Evolutionary conservation across 2,329 filamentous ascomycete species (phyloP).

Genomic region (Cladophialophora bantiana): DNA sequence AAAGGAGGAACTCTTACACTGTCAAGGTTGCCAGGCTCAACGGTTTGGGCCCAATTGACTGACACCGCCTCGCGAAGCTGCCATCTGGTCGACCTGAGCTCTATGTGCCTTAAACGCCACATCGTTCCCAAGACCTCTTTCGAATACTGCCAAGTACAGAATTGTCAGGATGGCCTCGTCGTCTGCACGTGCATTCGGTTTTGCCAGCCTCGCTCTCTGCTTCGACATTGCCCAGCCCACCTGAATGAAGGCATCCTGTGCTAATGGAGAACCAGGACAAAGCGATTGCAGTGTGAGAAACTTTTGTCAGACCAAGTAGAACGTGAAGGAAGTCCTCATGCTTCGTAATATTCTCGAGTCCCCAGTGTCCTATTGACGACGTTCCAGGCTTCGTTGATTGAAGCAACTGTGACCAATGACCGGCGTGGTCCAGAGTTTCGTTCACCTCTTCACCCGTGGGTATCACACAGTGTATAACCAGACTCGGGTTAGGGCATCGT

Average conservation of each 20-base stretch:
- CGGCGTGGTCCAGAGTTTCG: background rate
- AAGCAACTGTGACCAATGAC: constrained; percentile 1
- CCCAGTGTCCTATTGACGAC: constrained; percentile 6
- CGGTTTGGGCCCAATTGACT: background rate
- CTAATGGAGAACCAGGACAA: constrained; percentile 1
- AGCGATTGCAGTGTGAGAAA: constrained; percentile 11
- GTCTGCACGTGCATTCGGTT: background rate
- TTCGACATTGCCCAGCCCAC: background rate
- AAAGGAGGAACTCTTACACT: background rate
- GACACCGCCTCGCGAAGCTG: background rate
- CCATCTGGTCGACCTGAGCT: background rate
- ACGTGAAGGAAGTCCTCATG: constrained; percentile 16
- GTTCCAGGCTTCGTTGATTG: constrained; percentile 14
- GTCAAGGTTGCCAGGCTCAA: constrained; percentile 1
- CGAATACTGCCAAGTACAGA: constrained; percentile 1
- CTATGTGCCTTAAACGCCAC: background rate
- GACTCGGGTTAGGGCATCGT: background rate
- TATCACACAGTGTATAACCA: constrained; percentile 10
- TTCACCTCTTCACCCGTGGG: background rate
- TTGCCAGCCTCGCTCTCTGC: constrained; percentile 1
- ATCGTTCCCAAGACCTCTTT: background rate
- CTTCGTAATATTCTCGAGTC: constrained; percentile 9
- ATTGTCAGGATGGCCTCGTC: background rate
- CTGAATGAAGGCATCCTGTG: constrained; percentile 9
- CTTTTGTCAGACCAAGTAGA: constrained; percentile 10